Percentiles rank a stretch among this genome's conserved stretches.
Evolutionary conservation across 352 stramenopile genomes (phyloP).

Genomic region (Pythium aristosporum): DNA sequence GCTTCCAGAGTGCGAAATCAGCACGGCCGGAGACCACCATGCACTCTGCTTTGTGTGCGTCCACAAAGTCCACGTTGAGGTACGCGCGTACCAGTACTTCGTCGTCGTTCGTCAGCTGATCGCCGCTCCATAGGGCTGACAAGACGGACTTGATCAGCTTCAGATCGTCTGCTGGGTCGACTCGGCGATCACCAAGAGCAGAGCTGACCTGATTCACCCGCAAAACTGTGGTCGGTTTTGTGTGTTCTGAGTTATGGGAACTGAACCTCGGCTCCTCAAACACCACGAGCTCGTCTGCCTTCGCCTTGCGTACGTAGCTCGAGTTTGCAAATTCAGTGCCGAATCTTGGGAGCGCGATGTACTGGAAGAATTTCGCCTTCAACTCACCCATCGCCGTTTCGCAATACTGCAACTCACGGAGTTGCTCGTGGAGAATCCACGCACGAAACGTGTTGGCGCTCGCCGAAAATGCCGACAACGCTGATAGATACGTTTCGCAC

Average conservation of each 20-base stretch:
- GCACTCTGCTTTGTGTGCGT: slow-evolving; percentile 16
- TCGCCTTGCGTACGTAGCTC: not conserved
- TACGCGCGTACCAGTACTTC: slow-evolving; percentile 7
- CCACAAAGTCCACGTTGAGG: slow-evolving; percentile 9
- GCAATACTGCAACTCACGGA: slow-evolving; percentile 4
- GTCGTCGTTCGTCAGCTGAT: slow-evolving; percentile 2
- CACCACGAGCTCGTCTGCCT: slow-evolving; percentile 12
- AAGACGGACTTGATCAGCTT: slow-evolving; percentile 14
- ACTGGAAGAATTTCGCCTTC: slow-evolving; percentile 18
- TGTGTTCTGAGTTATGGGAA: not conserved
- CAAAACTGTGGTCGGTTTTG: slow-evolving; percentile 5
- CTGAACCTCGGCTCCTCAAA: slow-evolving; percentile 4
- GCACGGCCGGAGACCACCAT: slow-evolving; percentile 16
- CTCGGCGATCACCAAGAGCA: not conserved
- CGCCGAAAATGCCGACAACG: slow-evolving; percentile 1
- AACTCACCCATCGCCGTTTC: not conserved
- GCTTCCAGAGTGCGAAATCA: slow-evolving; percentile 28
- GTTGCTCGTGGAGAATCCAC: slow-evolving; percentile 21
- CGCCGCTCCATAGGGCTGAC: slow-evolving; percentile 4
- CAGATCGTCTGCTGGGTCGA: slow-evolving; percentile 2
- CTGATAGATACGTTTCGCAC: not conserved
- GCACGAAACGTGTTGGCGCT: slow-evolving; percentile 16
- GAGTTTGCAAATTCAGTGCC: slow-evolving; percentile 8
- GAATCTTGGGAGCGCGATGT: slow-evolving; percentile 16
- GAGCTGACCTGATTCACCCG: slow-evolving; percentile 2